These are phyloP conservation scores for Thielaviopsis euricoi DNA, from an alignment of 2,329 filamentous ascomycete genomes.

Conservation along the genomic window DNA sequence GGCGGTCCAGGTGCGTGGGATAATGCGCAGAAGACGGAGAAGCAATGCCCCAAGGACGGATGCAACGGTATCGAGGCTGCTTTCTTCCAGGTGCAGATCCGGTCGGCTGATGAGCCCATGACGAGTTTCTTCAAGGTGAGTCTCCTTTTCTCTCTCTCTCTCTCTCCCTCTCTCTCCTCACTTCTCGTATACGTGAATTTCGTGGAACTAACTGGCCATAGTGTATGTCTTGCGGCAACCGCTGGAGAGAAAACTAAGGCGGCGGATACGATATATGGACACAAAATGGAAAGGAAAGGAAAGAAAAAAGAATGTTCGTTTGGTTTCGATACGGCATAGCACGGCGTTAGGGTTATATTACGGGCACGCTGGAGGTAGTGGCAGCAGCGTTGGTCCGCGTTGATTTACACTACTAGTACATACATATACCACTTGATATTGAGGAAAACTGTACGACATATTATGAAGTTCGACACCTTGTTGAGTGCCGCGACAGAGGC, in stretches of 20 bases:
- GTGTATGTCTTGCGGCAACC: slow-evolving; percentile 50
- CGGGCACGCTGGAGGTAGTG: neutral
- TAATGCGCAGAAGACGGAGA: slow-evolving; percentile 70
- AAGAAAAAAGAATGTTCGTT: neutral
- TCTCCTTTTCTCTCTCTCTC: slow-evolving; percentile 8
- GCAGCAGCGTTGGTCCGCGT: neutral
- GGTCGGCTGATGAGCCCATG: slow-evolving; percentile 96
- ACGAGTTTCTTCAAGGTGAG: slow-evolving; percentile 84
- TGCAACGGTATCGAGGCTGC: slow-evolving; percentile 77
- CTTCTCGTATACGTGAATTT: too few species aligned
- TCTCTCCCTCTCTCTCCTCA: too few species aligned
- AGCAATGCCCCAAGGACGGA: slow-evolving; percentile 65
- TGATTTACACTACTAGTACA: neutral
- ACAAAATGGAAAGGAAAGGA: neutral
- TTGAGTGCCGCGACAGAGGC: too few species aligned
- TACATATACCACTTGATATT: neutral
- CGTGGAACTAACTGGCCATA: slow-evolving; percentile 18
- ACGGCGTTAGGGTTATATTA: slow-evolving; percentile 2
- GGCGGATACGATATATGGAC: neutral
- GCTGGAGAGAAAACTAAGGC: slow-evolving; percentile 49
- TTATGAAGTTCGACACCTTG: neutral
- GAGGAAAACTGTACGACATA: neutral
- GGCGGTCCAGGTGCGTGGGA: slow-evolving; percentile 80
- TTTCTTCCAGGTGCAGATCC: slow-evolving; percentile 94
- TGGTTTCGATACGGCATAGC: slow-evolving; percentile 1